Evolutionary conservation across 805 yeast species (phyloP), one percentile per base, ranked within the genome.

Genomic region (Ascoidea rubescens): DNA sequence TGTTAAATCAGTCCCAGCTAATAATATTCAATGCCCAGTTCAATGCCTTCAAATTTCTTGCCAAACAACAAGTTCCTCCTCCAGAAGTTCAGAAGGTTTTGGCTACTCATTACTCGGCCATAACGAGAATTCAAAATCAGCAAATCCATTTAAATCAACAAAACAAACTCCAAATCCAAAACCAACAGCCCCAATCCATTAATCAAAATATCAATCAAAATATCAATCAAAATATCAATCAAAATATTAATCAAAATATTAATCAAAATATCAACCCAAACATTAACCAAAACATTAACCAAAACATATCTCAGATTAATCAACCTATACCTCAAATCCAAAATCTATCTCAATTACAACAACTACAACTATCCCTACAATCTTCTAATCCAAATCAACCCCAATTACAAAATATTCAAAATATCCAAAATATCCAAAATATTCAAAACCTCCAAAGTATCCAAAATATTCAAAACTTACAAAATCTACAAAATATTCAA

Each of bases 331-430:
- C n/a, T n/a, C n/a, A n/a, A n/a, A n/a, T n/a, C n/a, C n/a, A n/a
- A n/a, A n/a, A n/a, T n/a, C n/a, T n/a, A 31, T 31, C 44, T 33
- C 45, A 10, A 21, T 17, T 30, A 21, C 43, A 28, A n/a, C 28
- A 50, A 37, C 47, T 49, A 49, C 33, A 53, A 47, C 42, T 46
- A 48, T 12, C 45, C 54, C 8, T 8, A 17, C 47, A 45, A 12
- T 8, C 16, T 17, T 45, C 21, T 17, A 45, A 45, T 45, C 21
- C 12, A 45, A 14, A 45, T 14, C 8, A 45, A 7, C 30, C 50
- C 21, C n/a, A 32, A n/a, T 5, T 31, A n/a, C 50, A 45, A 48
- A n/a, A 5, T 30, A 43, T 44, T 49, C 14, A 16, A 12, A 30
- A 28, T 32, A 49, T 30, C 30, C 33, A 48, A 7, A 48, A 17